Percentiles rank a stretch among this genome's conserved stretches.
These are phyloP conservation scores for Salinomyces thailandicus DNA, from an alignment of 2,329 filamentous ascomycete genomes.

Conservation along the genomic window DNA sequence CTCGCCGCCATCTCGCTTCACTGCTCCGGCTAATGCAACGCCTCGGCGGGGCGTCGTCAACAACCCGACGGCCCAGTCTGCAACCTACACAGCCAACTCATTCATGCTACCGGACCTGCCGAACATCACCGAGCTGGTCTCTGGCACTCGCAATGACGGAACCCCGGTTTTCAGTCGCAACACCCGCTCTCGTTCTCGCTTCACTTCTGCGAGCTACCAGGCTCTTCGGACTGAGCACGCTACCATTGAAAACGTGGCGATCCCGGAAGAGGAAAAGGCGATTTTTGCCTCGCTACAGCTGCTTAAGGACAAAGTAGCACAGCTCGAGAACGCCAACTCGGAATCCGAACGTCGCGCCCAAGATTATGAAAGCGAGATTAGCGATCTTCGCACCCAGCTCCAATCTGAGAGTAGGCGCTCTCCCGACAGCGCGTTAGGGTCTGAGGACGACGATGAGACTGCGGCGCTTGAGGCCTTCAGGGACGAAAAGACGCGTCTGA, in stretches of 20 bases:
- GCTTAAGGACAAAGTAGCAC: slow-evolving; percentile 46
- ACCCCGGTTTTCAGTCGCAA: slow-evolving; percentile 46
- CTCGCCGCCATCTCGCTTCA: slow-evolving; percentile 9
- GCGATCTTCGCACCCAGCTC: slow-evolving; percentile 40
- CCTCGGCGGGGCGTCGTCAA: slow-evolving; percentile 18
- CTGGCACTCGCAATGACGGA: slow-evolving; percentile 47
- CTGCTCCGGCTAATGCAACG: slow-evolving; percentile 10
- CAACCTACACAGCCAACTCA: slow-evolving; percentile 45
- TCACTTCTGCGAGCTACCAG: slow-evolving; percentile 38
- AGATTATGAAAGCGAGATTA: slow-evolving; percentile 51
- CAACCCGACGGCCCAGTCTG: slow-evolving; percentile 26
- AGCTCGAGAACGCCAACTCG: slow-evolving; percentile 46
- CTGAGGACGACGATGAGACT: slow-evolving; percentile 38
- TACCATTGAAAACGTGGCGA: slow-evolving; percentile 42
- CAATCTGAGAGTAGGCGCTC: slow-evolving; percentile 31
- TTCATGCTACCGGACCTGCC: slow-evolving; percentile 52
- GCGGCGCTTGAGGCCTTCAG: slow-evolving; percentile 28
- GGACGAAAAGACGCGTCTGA: slow-evolving; percentile 48
- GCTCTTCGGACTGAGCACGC: slow-evolving; percentile 30
- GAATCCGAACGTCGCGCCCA: slow-evolving; percentile 43
- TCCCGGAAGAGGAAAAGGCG: slow-evolving; percentile 50
- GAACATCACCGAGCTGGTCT: slow-evolving; percentile 52
- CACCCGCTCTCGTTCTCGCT: slow-evolving; percentile 43
- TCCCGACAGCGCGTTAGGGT: slow-evolving; percentile 38
- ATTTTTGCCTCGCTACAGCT: slow-evolving; percentile 51